Evolutionary conservation across 192 early-diverging fungal species (phyloP).

Genomic region (Funneliformis mosseae): DNA sequence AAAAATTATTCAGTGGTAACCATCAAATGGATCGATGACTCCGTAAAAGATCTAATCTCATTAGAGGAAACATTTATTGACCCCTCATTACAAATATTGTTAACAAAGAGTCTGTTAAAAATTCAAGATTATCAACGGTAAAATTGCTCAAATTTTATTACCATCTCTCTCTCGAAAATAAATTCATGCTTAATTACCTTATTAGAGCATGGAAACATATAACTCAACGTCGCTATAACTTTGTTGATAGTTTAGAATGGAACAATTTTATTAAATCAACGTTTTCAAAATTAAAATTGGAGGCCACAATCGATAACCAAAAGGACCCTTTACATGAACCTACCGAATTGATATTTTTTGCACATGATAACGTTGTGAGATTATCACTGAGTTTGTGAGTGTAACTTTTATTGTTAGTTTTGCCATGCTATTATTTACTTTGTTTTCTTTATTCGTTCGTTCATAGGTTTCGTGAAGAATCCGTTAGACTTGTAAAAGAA

Average conservation of each 20-base stretch:
- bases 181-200: not conserved
- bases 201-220: slow-evolving; percentile 4
- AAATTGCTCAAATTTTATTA: not conserved
- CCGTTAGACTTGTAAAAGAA: slow-evolving; percentile 12
- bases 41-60: not conserved
- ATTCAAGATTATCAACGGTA: slow-evolving; percentile 23
- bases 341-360: slow-evolving; percentile 14
- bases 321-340: slow-evolving; percentile 5
- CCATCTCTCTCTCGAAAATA: not conserved
- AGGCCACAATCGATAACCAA: not conserved
- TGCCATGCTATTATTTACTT: not conserved
- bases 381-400: not conserved
- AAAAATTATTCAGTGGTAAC: not conserved
- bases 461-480: not conserved
- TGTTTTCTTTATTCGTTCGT: not conserved
- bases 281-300: not conserved
- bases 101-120: not conserved
- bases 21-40: slow-evolving; percentile 14
- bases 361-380: slow-evolving; percentile 12
- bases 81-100: not conserved
- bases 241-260: slow-evolving; percentile 16
- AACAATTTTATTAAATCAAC: slow-evolving; percentile 5
- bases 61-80: slow-evolving; percentile 14
- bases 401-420: not conserved
- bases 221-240: slow-evolving; percentile 16